Percentiles rank a stretch among this genome's conserved stretches.
These are phyloP conservation scores for Roridomyces roridus DNA, from an alignment of 768 basidiomycete genomes.

Conservation along the genomic window DNA sequence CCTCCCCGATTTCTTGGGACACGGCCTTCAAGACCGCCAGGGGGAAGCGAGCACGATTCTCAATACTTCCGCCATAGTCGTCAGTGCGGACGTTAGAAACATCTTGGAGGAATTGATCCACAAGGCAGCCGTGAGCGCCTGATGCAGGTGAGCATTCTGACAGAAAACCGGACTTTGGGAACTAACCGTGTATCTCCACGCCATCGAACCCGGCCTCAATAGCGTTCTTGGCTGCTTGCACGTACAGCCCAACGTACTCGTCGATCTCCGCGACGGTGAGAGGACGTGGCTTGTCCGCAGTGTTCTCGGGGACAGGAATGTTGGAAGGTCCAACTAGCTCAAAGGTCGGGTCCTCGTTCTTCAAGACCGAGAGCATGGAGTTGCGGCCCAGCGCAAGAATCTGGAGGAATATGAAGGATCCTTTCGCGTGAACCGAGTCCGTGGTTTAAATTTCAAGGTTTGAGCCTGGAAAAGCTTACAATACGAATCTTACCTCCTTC, in stretches of 20 bases:
- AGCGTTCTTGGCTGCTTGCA: constrained; percentile 38
- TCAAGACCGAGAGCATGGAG: constrained; percentile 29
- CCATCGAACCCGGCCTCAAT: constrained; percentile 48
- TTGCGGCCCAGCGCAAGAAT: constrained; percentile 51
- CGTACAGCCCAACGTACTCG: constrained; percentile 34
- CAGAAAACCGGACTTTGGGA: not conserved
- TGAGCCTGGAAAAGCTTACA: not conserved
- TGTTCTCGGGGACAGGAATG: constrained; percentile 14
- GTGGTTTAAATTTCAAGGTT: constrained; percentile 38
- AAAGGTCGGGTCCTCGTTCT: constrained; percentile 33
- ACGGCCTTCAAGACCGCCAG: constrained; percentile 51
- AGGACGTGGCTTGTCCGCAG: constrained; percentile 23
- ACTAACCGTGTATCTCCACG: constrained; percentile 30
- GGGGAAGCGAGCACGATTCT: constrained; percentile 52
- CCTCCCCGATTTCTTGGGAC: constrained; percentile 43
- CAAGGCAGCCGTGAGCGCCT: constrained; percentile 30
- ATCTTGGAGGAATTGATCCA: constrained; percentile 52
- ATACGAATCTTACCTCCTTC: constrained; percentile 38
- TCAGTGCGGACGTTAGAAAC: constrained; percentile 52
- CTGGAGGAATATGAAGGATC: constrained; percentile 51
- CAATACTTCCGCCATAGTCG: constrained; percentile 56
- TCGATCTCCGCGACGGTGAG: constrained; percentile 37
- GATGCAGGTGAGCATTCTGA: not conserved
- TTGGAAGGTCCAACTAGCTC: constrained; percentile 31
- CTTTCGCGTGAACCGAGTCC: constrained; percentile 53